phyloP scores from a whole-genome alignment of 2,329 filamentous ascomycete genomes.

The Coniochaeta sp. region DNA sequence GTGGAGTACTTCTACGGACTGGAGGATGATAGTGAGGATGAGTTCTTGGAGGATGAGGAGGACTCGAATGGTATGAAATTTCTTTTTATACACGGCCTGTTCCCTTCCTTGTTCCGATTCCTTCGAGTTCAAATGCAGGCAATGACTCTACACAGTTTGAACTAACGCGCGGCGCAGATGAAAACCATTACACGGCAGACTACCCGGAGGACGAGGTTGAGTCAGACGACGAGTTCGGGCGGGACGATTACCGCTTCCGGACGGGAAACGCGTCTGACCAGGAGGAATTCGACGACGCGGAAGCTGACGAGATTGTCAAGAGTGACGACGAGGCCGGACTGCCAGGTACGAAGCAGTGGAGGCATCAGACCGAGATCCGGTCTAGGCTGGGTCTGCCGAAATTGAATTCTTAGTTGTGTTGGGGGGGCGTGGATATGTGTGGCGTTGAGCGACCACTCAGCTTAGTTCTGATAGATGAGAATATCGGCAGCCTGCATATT shows the following conservation, averaged over 20 bases:
- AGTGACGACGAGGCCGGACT: not conserved
- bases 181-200: constrained; percentile 72
- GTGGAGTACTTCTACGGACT: constrained; percentile 53
- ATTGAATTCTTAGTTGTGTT: not conserved
- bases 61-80: constrained; percentile 54
- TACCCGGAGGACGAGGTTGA: constrained; percentile 76
- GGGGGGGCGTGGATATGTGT: not conserved
- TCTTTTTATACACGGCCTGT: not conserved
- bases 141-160: not conserved
- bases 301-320: constrained; percentile 17
- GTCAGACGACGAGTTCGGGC: constrained; percentile 59
- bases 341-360: not conserved
- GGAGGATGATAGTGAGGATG: constrained; percentile 56
- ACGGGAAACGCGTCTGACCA: constrained; percentile 46
- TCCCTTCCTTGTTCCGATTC: not conserved
- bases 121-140: not conserved
- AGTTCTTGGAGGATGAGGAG: constrained; percentile 50
- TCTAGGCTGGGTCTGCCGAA: not conserved
- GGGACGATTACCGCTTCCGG: constrained; percentile 47
- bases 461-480: not conserved
- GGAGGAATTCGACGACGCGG: constrained; percentile 42
- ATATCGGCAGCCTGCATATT: not conserved
- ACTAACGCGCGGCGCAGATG: constrained; percentile 42
- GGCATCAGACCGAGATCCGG: not conserved
- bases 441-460: not conserved